Evolutionary conservation across 2,329 filamentous ascomycete species (phyloP).

Genomic region (Pseudophaeomoniella oleicola): DNA sequence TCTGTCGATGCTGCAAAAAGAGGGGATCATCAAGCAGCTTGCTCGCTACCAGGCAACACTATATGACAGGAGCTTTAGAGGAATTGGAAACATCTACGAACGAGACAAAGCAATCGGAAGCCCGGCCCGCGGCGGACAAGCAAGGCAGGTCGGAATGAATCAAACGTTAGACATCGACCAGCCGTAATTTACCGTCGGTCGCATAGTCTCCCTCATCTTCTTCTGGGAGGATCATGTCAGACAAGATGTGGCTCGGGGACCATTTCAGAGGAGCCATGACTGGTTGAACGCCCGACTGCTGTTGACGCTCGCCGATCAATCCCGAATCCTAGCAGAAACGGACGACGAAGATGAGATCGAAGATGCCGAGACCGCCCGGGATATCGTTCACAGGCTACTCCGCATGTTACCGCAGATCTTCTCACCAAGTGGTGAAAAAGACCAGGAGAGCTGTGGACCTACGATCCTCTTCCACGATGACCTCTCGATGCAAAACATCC

Average conservation of each 20-base stretch:
- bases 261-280: slow-evolving; percentile 15
- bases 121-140: too few relatives aligned
- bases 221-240: slow-evolving; percentile 18
- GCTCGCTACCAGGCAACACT: slow-evolving; percentile 18
- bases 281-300: slow-evolving; percentile 15
- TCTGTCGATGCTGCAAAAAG: slow-evolving; percentile 20
- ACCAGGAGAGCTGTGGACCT: slow-evolving; percentile 9
- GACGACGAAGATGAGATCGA: slow-evolving; percentile 8
- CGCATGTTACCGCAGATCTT: slow-evolving; percentile 18
- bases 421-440: too few relatives aligned
- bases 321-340: slow-evolving; percentile 5
- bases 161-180: too few relatives aligned
- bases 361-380: slow-evolving; percentile 15
- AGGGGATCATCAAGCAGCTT: slow-evolving; percentile 15
- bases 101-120: background rate
- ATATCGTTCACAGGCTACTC: slow-evolving; percentile 14
- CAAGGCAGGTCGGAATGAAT: too few relatives aligned
- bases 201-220: slow-evolving; percentile 19
- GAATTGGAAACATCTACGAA: slow-evolving; percentile 17
- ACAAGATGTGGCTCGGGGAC: slow-evolving; percentile 20
- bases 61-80: slow-evolving; percentile 6
- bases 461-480: slow-evolving; percentile 24
- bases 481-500: slow-evolving; percentile 23
- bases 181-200: slow-evolving; percentile 8
- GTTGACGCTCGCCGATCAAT: slow-evolving; percentile 6